These are phyloP conservation scores for Fusarium citri DNA, from an alignment of 2,329 filamentous ascomycete genomes.

Conservation along the genomic window DNA sequence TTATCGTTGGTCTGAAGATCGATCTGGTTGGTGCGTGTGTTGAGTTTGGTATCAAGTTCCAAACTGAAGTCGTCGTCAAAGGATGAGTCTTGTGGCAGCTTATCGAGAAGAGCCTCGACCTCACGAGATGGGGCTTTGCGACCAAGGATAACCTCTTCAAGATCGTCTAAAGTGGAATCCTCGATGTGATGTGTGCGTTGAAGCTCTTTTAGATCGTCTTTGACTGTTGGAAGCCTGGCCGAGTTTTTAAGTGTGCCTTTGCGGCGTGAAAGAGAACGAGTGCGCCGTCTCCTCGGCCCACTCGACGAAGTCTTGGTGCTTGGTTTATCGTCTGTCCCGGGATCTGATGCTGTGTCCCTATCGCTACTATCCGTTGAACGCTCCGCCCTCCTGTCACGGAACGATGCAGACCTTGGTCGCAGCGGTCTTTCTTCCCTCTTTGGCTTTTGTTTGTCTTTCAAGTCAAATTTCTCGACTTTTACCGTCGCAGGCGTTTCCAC, in stretches of 20 bases:
- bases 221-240: constrained; percentile 64
- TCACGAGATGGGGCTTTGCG: constrained; percentile 48
- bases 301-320: constrained; percentile 39
- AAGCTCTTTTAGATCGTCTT: constrained; percentile 66
- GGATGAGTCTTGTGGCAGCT: constrained; percentile 41
- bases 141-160: constrained; percentile 62
- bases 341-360: constrained; percentile 51
- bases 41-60: constrained; percentile 44
- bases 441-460: constrained; percentile 35
- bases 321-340: constrained; percentile 45
- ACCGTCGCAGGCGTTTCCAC: constrained; percentile 66
- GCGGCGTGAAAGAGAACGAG: constrained; percentile 57
- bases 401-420: constrained; percentile 35
- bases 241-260: constrained; percentile 65
- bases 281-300: constrained; percentile 46
- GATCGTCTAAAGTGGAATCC: constrained; percentile 69
- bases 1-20: constrained; percentile 41
- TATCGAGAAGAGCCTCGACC: constrained; percentile 43
- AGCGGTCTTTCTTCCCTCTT: constrained; percentile 23
- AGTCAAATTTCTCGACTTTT: constrained; percentile 52
- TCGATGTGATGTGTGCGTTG: constrained; percentile 66
- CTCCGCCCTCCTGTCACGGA: constrained; percentile 45
- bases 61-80: constrained; percentile 42
- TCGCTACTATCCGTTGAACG: constrained; percentile 37
- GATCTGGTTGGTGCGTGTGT: constrained; percentile 42